Percentiles rank a stretch among this genome's conserved stretches.
These are phyloP conservation scores for Sugiyamaella americana DNA, from an alignment of 805 yeast genomes.

Conservation along the genomic window DNA sequence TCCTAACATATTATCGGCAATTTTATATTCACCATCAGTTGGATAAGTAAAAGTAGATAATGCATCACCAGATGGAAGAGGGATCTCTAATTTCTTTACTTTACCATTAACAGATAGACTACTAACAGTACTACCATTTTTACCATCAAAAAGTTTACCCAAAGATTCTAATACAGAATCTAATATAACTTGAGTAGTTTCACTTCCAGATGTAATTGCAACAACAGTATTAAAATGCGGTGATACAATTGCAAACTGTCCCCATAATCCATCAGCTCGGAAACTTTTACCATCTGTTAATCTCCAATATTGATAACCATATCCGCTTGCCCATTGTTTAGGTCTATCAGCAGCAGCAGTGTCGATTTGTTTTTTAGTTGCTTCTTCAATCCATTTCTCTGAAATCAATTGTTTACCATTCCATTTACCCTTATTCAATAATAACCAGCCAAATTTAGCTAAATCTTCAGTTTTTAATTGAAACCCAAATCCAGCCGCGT, in stretches of 20 bases:
- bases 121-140: not conserved
- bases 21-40: not conserved
- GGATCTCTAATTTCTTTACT: not conserved
- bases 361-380: constrained; percentile 9
- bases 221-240: constrained; percentile 11
- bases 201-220: constrained; percentile 14
- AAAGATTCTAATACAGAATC: not conserved
- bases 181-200: constrained; percentile 3
- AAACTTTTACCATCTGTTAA: constrained; percentile 4
- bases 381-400: constrained; percentile 9
- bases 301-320: constrained; percentile 16
- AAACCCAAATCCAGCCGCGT: constrained; percentile 13
- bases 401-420: constrained; percentile 14
- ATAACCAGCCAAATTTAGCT: constrained; percentile 14
- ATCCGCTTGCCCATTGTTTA: constrained; percentile 10
- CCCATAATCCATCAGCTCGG: constrained; percentile 17
- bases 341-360: not conserved
- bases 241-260: constrained; percentile 13
- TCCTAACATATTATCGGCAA: not conserved
- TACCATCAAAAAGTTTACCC: not conserved
- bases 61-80: not conserved
- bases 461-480: constrained; percentile 14
- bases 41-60: not conserved
- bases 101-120: not conserved
- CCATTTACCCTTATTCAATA: constrained; percentile 13